Evolutionary conservation across 192 early-diverging fungal species (phyloP), one percentile per base, ranked within the genome.

Genomic region (Coemansia sp.): DNA sequence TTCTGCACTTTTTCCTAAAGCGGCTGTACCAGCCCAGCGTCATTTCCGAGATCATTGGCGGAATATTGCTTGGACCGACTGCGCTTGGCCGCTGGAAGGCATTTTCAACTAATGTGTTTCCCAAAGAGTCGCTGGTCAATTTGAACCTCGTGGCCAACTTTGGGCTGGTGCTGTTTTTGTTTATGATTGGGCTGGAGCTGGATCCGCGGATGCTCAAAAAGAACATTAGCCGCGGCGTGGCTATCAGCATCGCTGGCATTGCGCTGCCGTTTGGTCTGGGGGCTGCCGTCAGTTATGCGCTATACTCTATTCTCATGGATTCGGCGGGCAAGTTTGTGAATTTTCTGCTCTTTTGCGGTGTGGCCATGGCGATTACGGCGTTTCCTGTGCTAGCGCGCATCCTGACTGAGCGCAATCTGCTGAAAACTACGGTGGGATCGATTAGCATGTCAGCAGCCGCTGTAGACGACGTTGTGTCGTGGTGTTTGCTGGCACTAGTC

Each of bases 351-450:
- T 97, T 95, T 73, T 78, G 85, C 21, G 93, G 94, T 44, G 95
- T 97, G 6, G 91, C 92, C 48, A 93, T 96, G 89, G 80, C 90
- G 31, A 94, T 96, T 64, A 97, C 94, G 0, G 94, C 94, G 1
- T 98, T 96, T 60, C 96, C 96, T 0, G 96, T 98, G 1, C 84
- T 98, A 26, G 96, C 93, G 0, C 94, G 96, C 63, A 96, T 98
- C 53, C 72, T 98, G 57, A 88, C 92, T 0, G 94, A 96, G 74
- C 83, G 88, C 36, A 93, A 94, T 65, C 69, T 98, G 31, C 74
- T 96, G 34, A 78, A 81, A 4, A 92, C 93, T 23, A 79, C 78
- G 6, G 93, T 95, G 8, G 96, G 94, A 10, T 83, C 88, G 15
- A 82, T 90, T n/a, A 87, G 94, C 15, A 85, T 98, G 52, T 88